Evolutionary conservation across 345 rosid species (phyloP).

Genomic region (Atalantia buxifolia): DNA sequence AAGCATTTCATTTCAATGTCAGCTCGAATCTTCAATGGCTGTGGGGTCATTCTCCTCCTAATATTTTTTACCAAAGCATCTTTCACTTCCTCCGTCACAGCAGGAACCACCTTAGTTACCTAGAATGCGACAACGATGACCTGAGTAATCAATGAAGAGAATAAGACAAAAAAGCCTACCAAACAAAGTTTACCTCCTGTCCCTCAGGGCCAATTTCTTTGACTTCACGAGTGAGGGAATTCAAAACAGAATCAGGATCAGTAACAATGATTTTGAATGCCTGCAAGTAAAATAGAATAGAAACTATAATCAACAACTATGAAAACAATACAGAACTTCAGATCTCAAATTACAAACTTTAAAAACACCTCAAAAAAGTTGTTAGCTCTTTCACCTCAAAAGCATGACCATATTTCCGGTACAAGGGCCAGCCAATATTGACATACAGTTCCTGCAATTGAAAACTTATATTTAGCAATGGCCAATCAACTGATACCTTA

Average conservation of each 20-base stretch:
- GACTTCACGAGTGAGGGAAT: slow-evolving; percentile 75
- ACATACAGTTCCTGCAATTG: slow-evolving; percentile 71
- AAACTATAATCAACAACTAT: background rate
- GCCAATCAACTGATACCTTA: background rate
- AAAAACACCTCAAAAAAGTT: background rate
- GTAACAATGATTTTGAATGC: slow-evolving; percentile 88
- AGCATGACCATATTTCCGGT: slow-evolving; percentile 90
- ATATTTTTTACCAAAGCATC: slow-evolving; percentile 82
- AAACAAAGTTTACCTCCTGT: slow-evolving; percentile 57
- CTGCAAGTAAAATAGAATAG: slow-evolving; percentile 37
- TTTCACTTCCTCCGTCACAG: slow-evolving; percentile 84
- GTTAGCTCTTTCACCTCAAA: slow-evolving; percentile 65
- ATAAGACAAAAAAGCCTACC: background rate
- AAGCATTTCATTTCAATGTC: slow-evolving; percentile 97
- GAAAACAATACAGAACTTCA: background rate
- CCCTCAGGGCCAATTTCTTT: slow-evolving; percentile 88
- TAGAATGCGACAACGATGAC: slow-evolving; percentile 21
- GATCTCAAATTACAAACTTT: background rate
- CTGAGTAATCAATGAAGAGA: slow-evolving; percentile 6
- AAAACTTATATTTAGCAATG: slow-evolving; percentile 4
- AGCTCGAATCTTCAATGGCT: slow-evolving; percentile 90
- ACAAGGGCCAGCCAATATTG: slow-evolving; percentile 91
- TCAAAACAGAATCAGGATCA: slow-evolving; percentile 86
- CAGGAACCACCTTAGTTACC: slow-evolving; percentile 81
- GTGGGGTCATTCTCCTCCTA: slow-evolving; percentile 96